phyloP scores from a whole-genome alignment of 2,329 filamentous ascomycete genomes.

The Cladophialophora bantiana region DNA sequence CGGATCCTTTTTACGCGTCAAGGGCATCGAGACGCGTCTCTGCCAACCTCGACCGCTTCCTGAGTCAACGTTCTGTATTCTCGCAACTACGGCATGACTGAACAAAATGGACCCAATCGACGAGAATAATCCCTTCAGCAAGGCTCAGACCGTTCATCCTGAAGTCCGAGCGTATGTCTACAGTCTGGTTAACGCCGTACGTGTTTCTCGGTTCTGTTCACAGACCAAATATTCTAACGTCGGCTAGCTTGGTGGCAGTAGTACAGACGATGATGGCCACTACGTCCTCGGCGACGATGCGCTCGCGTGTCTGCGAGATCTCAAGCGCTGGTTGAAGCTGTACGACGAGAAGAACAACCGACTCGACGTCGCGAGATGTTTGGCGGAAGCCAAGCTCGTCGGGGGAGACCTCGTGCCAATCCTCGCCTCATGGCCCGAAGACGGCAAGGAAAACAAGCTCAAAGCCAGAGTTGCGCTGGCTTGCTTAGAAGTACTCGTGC shows the following conservation, averaged over 20 bases:
- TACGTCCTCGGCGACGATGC: constrained; percentile 95
- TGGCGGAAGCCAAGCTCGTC: constrained; percentile 91
- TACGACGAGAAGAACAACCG: constrained; percentile 93
- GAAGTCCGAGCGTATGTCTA: constrained; percentile 93
- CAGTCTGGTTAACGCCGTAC: constrained; percentile 89
- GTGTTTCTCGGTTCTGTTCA: constrained; percentile 47
- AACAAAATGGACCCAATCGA: constrained; percentile 46
- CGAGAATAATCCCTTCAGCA: constrained; percentile 52
- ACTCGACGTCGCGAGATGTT: constrained; percentile 90
- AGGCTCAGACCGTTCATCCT: constrained; percentile 74
- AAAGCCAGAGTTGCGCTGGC: constrained; percentile 81
- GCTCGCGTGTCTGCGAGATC: constrained; percentile 86
- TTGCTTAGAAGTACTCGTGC: constrained; percentile 88
- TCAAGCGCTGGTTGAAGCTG: constrained; percentile 93
- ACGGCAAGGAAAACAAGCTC: constrained; percentile 73
- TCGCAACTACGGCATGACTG: constrained; percentile 12
- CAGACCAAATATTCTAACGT: constrained; percentile 31
- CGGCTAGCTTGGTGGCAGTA: constrained; percentile 79
- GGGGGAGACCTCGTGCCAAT: constrained; percentile 90
- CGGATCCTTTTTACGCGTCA: not conserved
- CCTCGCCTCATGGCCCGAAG: constrained; percentile 79
- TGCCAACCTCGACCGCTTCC: not conserved
- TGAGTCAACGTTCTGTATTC: not conserved
- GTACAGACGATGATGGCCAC: constrained; percentile 76
- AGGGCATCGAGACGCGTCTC: constrained; percentile 5